Evolutionary conservation across 2,329 filamentous ascomycete species (phyloP), one percentile per base, ranked within the genome.

Genomic region (Fusarium pseudocircinatum): DNA sequence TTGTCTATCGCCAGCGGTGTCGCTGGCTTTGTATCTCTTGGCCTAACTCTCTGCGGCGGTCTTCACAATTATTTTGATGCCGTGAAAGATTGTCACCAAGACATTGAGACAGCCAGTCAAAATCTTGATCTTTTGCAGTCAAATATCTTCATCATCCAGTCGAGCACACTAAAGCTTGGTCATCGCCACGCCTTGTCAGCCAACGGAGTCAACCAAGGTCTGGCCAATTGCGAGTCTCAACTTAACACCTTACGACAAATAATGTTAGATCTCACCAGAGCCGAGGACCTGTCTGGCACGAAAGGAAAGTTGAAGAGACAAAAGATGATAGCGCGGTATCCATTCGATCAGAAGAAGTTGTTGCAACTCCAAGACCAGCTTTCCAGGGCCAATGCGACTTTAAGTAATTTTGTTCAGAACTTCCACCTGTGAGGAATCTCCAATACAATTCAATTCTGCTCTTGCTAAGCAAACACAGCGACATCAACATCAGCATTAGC

Each of bases 1-100:
- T 20, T 69, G 1, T 56, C 49, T 6, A 32, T 67, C 4, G 54
- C 66, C 4, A 67, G 63, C 1, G 43, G 63, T 1, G 49, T 69
- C n/a, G 56, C 63, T 52, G 63, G 66, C 15, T 34, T 67, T 8
- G 43, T 69, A 12, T 69, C 66, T 1, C 47, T 69, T 3, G 63
- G 63, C 4, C 12, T 67, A 0, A 62, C 56, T 6, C 20, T 69
- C 6, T 69, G 56, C 1, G 6, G 49, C 8, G 64, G 61, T 2
- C 18, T 67, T 0, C 22, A 60, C 2, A 34, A 18, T 5, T 66
- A 43, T 5, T n/a, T 67, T 1, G 49, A 13, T 0, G 10, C 4
- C 2, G 36, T 67, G 1, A 60, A 39, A 32, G 53, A 13, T 0
- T 36, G 53, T 11, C 24, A 52, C 10, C 36, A 24, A 4, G 61